phyloP scores from a whole-genome alignment of 2,329 filamentous ascomycete genomes.

The Diaporthe nobilis region DNA sequence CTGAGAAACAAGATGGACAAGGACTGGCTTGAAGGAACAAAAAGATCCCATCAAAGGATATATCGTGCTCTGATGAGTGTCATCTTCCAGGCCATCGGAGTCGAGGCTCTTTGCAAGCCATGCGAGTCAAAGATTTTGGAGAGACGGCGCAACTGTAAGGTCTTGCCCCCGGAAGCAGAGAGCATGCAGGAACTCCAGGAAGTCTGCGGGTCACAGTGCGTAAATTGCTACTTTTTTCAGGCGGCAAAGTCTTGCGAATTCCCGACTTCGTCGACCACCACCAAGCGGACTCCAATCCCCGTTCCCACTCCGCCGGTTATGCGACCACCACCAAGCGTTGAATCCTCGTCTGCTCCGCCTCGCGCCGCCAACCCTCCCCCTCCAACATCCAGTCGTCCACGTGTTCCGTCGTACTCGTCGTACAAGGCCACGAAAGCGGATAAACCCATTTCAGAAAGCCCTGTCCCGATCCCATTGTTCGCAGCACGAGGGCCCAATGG shows the following conservation, averaged over 20 bases:
- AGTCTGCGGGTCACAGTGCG: not conserved
- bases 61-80: slow-evolving; percentile 13
- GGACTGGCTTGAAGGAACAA: not conserved
- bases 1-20: slow-evolving; percentile 10
- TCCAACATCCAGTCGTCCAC: not conserved
- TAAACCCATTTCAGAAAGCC: slow-evolving; percentile 24
- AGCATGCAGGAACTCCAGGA: slow-evolving; percentile 32
- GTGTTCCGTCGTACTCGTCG: not conserved
- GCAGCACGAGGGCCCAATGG: not conserved
- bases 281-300: slow-evolving; percentile 18
- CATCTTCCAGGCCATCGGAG: slow-evolving; percentile 13
- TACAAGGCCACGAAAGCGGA: not conserved
- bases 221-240: slow-evolving; percentile 28
- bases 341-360: too few relatives aligned
- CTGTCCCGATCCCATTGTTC: slow-evolving; percentile 16
- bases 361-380: too few relatives aligned
- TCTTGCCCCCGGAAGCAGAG: slow-evolving; percentile 26
- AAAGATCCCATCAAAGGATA: not conserved
- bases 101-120: not conserved
- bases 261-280: not conserved
- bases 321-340: too few relatives aligned
- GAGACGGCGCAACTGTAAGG: slow-evolving; percentile 26
- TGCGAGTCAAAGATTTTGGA: not conserved
- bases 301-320: not conserved
- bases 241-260: not conserved